Conservation (phyloP, 495 filamentous ascomycete species). For the Penicillium diatomitis region DNA sequence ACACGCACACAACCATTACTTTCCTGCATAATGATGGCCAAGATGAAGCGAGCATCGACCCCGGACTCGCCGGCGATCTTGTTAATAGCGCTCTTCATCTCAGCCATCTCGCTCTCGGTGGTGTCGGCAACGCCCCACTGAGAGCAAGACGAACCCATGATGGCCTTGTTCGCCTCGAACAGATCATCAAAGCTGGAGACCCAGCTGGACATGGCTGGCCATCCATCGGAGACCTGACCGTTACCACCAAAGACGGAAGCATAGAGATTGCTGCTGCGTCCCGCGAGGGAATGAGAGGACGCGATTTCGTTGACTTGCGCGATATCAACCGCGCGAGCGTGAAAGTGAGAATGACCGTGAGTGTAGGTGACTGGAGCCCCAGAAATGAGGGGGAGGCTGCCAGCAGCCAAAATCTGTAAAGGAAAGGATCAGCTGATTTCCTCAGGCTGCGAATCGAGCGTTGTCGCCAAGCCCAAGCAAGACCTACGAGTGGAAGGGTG, state of each 20-base stretch:
- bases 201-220: constrained; percentile 12
- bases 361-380: constrained; percentile 16
- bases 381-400: constrained; percentile 24
- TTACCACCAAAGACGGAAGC: constrained; percentile 14
- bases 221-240: constrained; percentile 14
- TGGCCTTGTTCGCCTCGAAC: constrained; percentile 32
- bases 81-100: constrained; percentile 30
- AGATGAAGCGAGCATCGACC: constrained; percentile 48
- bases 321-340: constrained; percentile 6
- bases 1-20: constrained; percentile 48
- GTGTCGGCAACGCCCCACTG: constrained; percentile 30
- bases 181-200: constrained; percentile 15
- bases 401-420: constrained; percentile 20
- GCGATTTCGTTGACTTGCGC: neutral
- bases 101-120: constrained; percentile 29
- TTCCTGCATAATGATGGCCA: constrained; percentile 52
- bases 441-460: neutral
- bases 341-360: constrained; percentile 8
- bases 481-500: constrained; percentile 18
- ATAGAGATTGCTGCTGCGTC: constrained; percentile 12
- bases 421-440: neutral
- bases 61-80: constrained; percentile 29
- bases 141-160: constrained; percentile 34
- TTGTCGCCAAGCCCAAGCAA: neutral
- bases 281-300: constrained; percentile 12